Conservation (phyloP, 2,329 filamentous ascomycete genomes). For the Penicillium sp. region DNA sequence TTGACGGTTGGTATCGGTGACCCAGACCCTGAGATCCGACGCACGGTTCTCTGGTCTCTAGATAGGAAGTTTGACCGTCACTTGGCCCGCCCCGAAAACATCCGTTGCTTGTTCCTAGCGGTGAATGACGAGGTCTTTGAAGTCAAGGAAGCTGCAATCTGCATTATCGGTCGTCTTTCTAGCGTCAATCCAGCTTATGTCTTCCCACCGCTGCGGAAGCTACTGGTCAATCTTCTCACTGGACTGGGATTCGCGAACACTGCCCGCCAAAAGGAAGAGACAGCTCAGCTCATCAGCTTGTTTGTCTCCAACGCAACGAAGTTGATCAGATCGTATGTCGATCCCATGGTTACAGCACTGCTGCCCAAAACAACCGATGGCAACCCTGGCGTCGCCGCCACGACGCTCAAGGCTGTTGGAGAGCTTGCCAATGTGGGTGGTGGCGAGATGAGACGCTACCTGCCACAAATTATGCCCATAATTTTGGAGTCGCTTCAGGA, state of each 20-base stretch:
- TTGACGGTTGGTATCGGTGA: constrained; percentile 94
- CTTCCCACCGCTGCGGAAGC: constrained; percentile 91
- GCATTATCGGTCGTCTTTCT: constrained; percentile 92
- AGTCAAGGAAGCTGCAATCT: constrained; percentile 91
- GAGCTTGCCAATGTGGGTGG: constrained; percentile 93
- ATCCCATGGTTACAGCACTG: constrained; percentile 93
- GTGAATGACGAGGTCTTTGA: constrained; percentile 93
- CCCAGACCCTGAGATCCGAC: constrained; percentile 82
- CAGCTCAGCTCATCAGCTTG: constrained; percentile 87
- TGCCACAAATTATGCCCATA: constrained; percentile 89
- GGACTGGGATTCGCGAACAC: constrained; percentile 97
- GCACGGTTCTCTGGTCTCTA: constrained; percentile 83
- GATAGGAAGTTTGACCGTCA: constrained; percentile 95
- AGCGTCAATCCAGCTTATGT: constrained; percentile 94
- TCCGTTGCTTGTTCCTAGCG: constrained; percentile 90
- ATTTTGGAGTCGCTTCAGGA: constrained; percentile 94
- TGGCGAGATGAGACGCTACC: constrained; percentile 89
- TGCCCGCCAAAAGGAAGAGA: constrained; percentile 92
- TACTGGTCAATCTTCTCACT: constrained; percentile 92
- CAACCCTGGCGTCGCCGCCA: constrained; percentile 86
- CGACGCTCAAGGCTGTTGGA: constrained; percentile 92
- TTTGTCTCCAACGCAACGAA: constrained; percentile 91
- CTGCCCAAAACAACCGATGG: constrained; percentile 86
- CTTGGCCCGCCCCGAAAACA: constrained; percentile 96
- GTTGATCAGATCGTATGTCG: constrained; percentile 93